phyloP scores from a whole-genome alignment of 371 early-diverging fungal species.

The Mortierella sp. region DNA sequence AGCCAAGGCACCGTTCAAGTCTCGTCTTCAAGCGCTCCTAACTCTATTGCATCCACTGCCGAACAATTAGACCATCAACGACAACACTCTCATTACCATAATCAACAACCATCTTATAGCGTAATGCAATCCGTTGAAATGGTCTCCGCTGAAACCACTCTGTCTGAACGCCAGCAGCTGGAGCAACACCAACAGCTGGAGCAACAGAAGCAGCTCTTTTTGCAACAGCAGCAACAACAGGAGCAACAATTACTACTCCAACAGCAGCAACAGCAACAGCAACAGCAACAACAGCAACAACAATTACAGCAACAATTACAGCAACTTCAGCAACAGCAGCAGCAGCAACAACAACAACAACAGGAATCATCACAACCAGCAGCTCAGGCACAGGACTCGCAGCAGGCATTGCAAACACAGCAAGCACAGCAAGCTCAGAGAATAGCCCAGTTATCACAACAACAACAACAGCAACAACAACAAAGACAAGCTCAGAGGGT shows the following conservation, averaged over 20 bases:
- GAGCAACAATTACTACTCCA: conserved; percentile 4
- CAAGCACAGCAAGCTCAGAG: conserved; percentile 6
- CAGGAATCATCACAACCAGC: conserved; percentile 12
- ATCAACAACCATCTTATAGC: conserved; percentile 8
- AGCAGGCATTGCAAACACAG: conserved; percentile 8
- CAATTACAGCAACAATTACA: conserved; percentile 12
- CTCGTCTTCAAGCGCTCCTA: not conserved
- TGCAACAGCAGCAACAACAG: conserved; percentile 23
- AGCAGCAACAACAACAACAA: conserved; percentile 10
- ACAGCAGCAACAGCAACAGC: conserved; percentile 12
- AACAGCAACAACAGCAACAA: conserved; percentile 5
- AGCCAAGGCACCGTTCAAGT: not conserved
- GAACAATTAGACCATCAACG: not conserved
- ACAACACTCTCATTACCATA: conserved; percentile 2
- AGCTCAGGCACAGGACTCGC: conserved; percentile 10
- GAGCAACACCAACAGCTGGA: conserved; percentile 35
- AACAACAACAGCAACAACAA: conserved; percentile 23
- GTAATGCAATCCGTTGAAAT: conserved; percentile 53
- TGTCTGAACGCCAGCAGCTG: conserved; percentile 48
- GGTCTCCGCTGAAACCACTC: conserved; percentile 48
- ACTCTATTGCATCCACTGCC: not conserved
- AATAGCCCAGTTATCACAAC: conserved; percentile 10
- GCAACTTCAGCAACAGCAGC: conserved; percentile 20
- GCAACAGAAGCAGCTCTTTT: conserved; percentile 25
- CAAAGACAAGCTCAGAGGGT: conserved; percentile 9